phyloP scores from a whole-genome alignment of 2,329 filamentous ascomycete species.

The Colletotrichum eremochloae region DNA sequence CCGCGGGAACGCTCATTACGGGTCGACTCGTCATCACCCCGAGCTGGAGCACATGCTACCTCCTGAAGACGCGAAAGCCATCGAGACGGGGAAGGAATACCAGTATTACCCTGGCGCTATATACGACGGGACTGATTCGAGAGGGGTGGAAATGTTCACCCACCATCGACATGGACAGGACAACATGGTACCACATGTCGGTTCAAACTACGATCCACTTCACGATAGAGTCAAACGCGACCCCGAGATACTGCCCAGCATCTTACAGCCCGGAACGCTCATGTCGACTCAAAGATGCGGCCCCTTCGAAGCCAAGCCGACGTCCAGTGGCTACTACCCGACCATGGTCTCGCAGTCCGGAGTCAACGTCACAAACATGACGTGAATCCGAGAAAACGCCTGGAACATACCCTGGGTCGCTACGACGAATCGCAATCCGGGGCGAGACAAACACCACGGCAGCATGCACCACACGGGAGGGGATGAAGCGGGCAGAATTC shows the following conservation, averaged over 20 bases:
- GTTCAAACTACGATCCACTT: slow-evolving; percentile 47
- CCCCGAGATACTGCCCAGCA: slow-evolving; percentile 62
- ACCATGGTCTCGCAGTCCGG: slow-evolving; percentile 62
- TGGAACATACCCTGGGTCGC: background rate
- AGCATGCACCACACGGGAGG: background rate
- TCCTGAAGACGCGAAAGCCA: slow-evolving; percentile 64
- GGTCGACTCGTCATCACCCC: slow-evolving; percentile 59
- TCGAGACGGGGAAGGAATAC: slow-evolving; percentile 64
- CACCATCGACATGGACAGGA: slow-evolving; percentile 53
- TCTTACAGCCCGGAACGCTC: slow-evolving; percentile 59
- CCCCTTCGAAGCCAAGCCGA: slow-evolving; percentile 67
- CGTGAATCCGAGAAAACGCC: slow-evolving; percentile 34
- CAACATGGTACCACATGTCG: slow-evolving; percentile 51
- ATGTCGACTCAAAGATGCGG: slow-evolving; percentile 58
- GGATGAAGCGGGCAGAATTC: background rate
- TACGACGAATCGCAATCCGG: background rate
- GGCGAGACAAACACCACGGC: background rate
- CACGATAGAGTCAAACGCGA: slow-evolving; percentile 61
- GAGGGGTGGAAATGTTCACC: slow-evolving; percentile 65
- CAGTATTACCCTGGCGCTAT: slow-evolving; percentile 67
- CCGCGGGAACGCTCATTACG: slow-evolving; percentile 57
- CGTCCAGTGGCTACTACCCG: slow-evolving; percentile 67
- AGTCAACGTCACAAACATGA: slow-evolving; percentile 56
- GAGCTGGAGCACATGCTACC: slow-evolving; percentile 67
- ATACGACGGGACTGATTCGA: slow-evolving; percentile 59